Evolutionary conservation across 2,329 filamentous ascomycete species (phyloP), one percentile per base, ranked within the genome.

Genomic region (Fusarium equiseti): DNA sequence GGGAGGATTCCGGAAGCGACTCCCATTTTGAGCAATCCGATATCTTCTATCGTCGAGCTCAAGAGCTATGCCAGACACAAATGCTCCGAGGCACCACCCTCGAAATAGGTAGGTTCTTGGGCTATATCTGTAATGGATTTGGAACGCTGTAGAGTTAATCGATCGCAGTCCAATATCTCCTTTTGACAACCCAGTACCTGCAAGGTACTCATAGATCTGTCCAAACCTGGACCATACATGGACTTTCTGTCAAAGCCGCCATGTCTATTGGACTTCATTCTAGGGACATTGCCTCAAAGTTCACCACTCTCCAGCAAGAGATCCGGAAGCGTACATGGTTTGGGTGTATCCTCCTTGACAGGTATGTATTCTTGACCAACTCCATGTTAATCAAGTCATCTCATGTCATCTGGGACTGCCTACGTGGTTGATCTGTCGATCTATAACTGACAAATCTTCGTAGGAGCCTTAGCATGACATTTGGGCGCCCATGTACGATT

Each of bases 211-310:
- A 86, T 40, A 83, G 82, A 22, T 87, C 86, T 0, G 79, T 86
- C 4, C 82, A 87, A 57, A 83, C 86, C 3, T 89, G 86, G 86
- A 85, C 81, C 0, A 79, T 84, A 0, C 87, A 88, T 65, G 86
- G 87, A 0, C 78, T 88, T 1, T 82, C 85, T 0, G 81, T 88
- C 5, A 84, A 82, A 62, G 82, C 83, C 1, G 86, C 86, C 0
- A 77, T 86, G 27, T 83, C 86, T 31, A 76, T 89, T 3, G 86
- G 87, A 1, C 73, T 88, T 0, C 86, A 88, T 62, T 86, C 83
- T 0, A 75, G 75, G 5, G 73, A 62, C 2, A 62, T 82, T 22
- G 78, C 81, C 0, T 76, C 78, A 9, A 64, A 75, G 0, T 83
- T 84, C 44, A 70, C 80, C 0, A 77, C 80, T 0, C 52, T 85